Evolutionary conservation across 2,329 filamentous ascomycete species (phyloP).

Genomic region (Decorospora gaudefroyi): DNA sequence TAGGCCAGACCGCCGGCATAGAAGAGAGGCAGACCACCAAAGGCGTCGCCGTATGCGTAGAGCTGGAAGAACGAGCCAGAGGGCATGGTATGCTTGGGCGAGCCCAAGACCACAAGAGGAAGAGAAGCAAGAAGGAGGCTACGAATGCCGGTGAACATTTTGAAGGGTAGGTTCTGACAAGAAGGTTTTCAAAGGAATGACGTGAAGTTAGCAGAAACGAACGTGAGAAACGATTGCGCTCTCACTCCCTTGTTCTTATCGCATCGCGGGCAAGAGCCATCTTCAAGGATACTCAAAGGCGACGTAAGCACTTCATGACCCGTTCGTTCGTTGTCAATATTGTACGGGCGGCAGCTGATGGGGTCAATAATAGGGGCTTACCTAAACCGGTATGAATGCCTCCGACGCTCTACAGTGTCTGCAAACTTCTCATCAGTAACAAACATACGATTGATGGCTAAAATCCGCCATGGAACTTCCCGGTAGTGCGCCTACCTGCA

Average conservation of each 20-base stretch:
- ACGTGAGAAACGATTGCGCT: too few relatives aligned
- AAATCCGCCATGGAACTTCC: not conserved
- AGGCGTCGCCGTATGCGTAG: constrained; percentile 18
- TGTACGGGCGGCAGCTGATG: too few relatives aligned
- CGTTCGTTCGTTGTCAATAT: too few relatives aligned
- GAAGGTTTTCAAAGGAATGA: not conserved
- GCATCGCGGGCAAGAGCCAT: not conserved
- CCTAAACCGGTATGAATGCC: too few relatives aligned
- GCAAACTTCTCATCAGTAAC: too few relatives aligned
- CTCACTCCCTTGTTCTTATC: too few relatives aligned
- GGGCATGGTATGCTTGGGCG: constrained; percentile 2
- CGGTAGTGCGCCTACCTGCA: not conserved
- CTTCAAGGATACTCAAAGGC: not conserved
- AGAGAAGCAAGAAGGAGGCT: not conserved
- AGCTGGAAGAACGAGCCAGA: constrained; percentile 12
- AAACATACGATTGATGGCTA: not conserved
- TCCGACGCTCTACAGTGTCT: not conserved
- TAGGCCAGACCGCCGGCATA: constrained; percentile 16
- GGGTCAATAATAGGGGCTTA: too few relatives aligned
- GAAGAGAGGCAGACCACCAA: constrained; percentile 24
- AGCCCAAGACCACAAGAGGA: not conserved
- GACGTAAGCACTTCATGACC: not conserved
- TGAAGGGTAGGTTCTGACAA: not conserved
- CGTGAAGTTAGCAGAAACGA: not conserved
- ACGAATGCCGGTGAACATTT: not conserved